Percentiles rank a stretch among this genome's conserved stretches.
These are phyloP conservation scores for Neurospora sp. DNA, from an alignment of 495 filamentous ascomycete species.

Conservation along the genomic window DNA sequence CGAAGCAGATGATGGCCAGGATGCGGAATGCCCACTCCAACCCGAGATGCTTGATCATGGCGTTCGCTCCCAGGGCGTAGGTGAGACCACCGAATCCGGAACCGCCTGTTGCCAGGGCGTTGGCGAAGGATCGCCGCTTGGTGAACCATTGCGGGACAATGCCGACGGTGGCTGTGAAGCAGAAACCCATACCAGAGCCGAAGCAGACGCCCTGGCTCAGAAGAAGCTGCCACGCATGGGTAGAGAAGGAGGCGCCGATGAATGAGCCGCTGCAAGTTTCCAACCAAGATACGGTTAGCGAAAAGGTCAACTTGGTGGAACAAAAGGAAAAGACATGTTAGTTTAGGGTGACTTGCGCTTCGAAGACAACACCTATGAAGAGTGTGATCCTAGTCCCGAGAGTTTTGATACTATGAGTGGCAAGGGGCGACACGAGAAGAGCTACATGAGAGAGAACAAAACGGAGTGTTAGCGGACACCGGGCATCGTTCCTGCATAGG, in stretches of 20 bases:
- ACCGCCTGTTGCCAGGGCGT: constrained; percentile 60
- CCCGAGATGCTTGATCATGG: constrained; percentile 50
- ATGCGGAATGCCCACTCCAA: constrained; percentile 60
- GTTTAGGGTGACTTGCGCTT: constrained; percentile 30
- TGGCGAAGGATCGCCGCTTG: constrained; percentile 58
- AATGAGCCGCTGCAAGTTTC: constrained; percentile 40
- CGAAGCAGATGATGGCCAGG: constrained; percentile 50
- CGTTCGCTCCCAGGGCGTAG: constrained; percentile 45
- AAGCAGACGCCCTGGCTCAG: constrained; percentile 70
- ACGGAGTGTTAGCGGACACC: constrained; percentile 32
- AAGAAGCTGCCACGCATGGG: constrained; percentile 60
- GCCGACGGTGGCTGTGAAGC: constrained; percentile 60
- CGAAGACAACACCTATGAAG: constrained; percentile 48
- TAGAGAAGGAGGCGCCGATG: constrained; percentile 59
- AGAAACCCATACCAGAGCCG: constrained; percentile 65
- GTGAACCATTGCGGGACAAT: constrained; percentile 75
- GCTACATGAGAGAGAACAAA: constrained; percentile 33
- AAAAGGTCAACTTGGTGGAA: not conserved
- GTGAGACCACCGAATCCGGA: constrained; percentile 67
- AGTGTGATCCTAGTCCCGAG: constrained; percentile 47
- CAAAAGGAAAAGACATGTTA: not conserved
- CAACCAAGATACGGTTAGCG: not conserved
- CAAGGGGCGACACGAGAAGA: constrained; percentile 54
- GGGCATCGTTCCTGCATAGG: constrained; percentile 3
- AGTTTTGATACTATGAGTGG: constrained; percentile 47